Percentiles rank a stretch among this genome's conserved stretches.
phyloP scores from a whole-genome alignment of 345 rosid species.

The Sisymbrium altissimum region DNA sequence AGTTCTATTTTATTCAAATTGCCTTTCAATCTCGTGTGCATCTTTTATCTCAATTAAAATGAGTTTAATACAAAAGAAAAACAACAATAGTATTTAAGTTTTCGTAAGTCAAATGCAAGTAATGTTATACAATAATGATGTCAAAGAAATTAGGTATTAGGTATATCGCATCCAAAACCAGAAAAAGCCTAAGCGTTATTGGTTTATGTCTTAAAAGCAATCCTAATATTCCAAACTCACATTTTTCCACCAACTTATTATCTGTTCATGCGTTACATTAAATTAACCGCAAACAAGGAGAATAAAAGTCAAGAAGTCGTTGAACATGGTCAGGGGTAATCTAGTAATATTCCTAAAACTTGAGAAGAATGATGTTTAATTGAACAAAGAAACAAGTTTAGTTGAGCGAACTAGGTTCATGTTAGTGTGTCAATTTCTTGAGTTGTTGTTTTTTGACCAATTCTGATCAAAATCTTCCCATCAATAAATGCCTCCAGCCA shows the following conservation, averaged over 20 bases:
- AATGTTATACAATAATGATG: background rate
- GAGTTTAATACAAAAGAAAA: background rate
- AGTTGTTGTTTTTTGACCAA: background rate
- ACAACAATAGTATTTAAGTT: background rate
- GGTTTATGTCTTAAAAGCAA: background rate
- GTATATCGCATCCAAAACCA: conserved; percentile 20
- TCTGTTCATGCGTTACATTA: conserved; percentile 16
- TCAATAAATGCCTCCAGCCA: background rate
- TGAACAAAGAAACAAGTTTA: conserved; percentile 13
- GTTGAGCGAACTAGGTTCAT: conserved; percentile 31
- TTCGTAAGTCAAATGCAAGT: conserved; percentile 16
- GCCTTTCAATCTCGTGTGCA: background rate
- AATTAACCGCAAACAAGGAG: conserved; percentile 9
- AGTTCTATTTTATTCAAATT: background rate
- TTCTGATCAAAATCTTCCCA: background rate
- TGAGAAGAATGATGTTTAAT: conserved; percentile 10
- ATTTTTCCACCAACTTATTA: background rate
- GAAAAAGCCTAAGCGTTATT: background rate
- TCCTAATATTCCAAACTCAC: background rate
- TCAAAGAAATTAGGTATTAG: conserved; percentile 21
- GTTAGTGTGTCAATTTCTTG: background rate
- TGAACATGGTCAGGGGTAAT: conserved; percentile 12
- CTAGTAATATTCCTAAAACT: background rate
- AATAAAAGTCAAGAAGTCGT: conserved; percentile 24
- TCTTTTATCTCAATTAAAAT: background rate